Percentiles rank a stretch among this genome's conserved stretches.
Conservation (phyloP, 1,284 basidiomycete species). For the Rhodotorula glutinis region DNA sequence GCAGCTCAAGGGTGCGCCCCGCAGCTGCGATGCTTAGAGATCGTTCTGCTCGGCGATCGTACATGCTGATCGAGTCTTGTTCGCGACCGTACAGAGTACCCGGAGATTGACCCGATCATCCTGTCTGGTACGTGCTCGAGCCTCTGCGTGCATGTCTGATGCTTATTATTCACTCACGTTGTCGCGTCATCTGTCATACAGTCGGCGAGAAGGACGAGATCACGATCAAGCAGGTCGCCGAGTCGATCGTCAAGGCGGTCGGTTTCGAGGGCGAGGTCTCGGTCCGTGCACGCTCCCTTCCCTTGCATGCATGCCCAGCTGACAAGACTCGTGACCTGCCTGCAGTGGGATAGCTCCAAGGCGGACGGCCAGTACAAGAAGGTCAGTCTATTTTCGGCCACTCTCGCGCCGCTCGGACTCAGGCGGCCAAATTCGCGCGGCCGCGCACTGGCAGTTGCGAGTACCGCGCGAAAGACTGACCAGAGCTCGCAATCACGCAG, state of each 20-base stretch:
- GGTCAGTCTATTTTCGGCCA: not conserved
- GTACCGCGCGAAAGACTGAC: conserved; percentile 54
- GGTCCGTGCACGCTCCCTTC: conserved; percentile 50
- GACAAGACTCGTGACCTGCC: too few species aligned
- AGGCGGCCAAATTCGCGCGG: too few species aligned
- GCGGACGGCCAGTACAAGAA: conserved; percentile 83
- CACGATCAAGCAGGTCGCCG: conserved; percentile 76
- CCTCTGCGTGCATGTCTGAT: too few species aligned
- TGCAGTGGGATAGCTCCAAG: conserved; percentile 49
- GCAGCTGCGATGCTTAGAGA: too few species aligned
- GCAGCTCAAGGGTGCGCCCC: conserved; percentile 61
- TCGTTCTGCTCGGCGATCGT: too few species aligned
- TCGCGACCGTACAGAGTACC: conserved; percentile 60
- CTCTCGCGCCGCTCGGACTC: too few species aligned
- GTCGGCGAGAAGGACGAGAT: conserved; percentile 87
- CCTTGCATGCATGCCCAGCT: too few species aligned
- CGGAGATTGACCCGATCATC: conserved; percentile 83
- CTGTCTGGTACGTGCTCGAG: conserved; percentile 54
- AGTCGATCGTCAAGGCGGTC: conserved; percentile 74
- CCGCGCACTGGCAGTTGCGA: too few species aligned
- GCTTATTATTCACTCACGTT: too few species aligned
- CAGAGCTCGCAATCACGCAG: not conserved
- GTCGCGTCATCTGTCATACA: too few species aligned
- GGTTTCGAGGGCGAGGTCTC: conserved; percentile 69
- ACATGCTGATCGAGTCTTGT: too few species aligned